phyloP scores from a whole-genome alignment of 192 early-diverging fungal genomes.

The Umbelopsis ramanniana region DNA sequence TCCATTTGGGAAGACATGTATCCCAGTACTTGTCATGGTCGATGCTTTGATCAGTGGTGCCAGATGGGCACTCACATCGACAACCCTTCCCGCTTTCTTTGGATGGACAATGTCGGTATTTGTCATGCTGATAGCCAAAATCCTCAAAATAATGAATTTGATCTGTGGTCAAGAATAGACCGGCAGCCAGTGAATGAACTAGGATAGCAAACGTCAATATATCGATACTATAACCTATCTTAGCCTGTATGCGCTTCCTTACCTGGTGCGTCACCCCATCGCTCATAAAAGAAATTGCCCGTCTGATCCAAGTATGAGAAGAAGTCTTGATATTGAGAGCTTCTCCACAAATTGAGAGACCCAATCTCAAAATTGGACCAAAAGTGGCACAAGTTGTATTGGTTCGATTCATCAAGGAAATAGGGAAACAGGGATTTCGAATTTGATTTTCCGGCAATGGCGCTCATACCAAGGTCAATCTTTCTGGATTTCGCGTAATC shows the following conservation, averaged over 20 bases:
- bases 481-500: constrained; percentile 35
- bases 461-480: constrained; percentile 29
- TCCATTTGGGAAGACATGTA: constrained; percentile 40
- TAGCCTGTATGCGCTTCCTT: background rate
- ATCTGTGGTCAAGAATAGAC: constrained; percentile 61
- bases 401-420: constrained; percentile 31
- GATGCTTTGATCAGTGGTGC: constrained; percentile 34
- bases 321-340: constrained; percentile 58
- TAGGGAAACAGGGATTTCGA: constrained; percentile 38
- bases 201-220: constrained; percentile 15
- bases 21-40: constrained; percentile 41
- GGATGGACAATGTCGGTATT: constrained; percentile 65
- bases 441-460: constrained; percentile 3
- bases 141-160: constrained; percentile 79
- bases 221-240: background rate
- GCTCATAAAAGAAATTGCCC: constrained; percentile 78
- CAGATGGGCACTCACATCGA: constrained; percentile 39
- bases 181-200: constrained; percentile 70
- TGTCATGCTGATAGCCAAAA: constrained; percentile 73
- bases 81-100: constrained; percentile 41
- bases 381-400: constrained; percentile 76
- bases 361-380: constrained; percentile 88
- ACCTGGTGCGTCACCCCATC: constrained; percentile 82
- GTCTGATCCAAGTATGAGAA: constrained; percentile 69
- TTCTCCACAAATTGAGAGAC: constrained; percentile 62